Percentiles rank a stretch among this genome's conserved stretches.
These are phyloP conservation scores for Candida tibetensis DNA, from an alignment of 805 yeast genomes.

Conservation along the genomic window DNA sequence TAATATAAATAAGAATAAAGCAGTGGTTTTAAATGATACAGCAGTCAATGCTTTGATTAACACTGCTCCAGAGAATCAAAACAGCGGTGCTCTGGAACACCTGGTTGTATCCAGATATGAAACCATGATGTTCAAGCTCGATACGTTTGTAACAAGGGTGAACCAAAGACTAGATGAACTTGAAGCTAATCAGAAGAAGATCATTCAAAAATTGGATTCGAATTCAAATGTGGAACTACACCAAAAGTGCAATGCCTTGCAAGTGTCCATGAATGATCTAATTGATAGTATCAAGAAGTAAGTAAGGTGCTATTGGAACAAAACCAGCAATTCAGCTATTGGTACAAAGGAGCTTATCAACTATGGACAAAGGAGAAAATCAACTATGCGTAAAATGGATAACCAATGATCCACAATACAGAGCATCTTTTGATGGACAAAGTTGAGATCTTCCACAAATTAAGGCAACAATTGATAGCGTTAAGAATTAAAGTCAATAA, in stretches of 20 bases:
- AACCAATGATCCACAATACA: too few species aligned
- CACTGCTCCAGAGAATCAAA: not conserved
- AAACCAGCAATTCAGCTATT: too few species aligned
- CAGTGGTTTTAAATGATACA: too few species aligned
- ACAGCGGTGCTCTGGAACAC: not conserved
- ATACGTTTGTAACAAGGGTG: not conserved
- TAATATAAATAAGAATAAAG: too few species aligned
- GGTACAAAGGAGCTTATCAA: too few species aligned
- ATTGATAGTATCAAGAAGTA: slow-evolving; percentile 24
- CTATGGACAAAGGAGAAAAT: too few species aligned
- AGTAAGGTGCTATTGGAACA: slow-evolving; percentile 16
- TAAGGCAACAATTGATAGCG: too few species aligned
- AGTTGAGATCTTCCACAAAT: too few species aligned
- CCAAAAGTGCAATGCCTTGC: not conserved
- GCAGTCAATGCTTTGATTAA: too few species aligned
- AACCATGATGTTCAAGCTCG: not conserved
- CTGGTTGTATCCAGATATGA: not conserved
- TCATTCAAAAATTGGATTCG: not conserved
- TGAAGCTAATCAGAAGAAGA: slow-evolving; percentile 2
- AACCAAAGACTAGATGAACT: slow-evolving; percentile 2
- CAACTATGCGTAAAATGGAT: too few species aligned
- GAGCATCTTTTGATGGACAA: too few species aligned
- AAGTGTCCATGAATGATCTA: slow-evolving; percentile 1
- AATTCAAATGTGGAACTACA: not conserved
- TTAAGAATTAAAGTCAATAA: too few species aligned